Percentiles rank a stretch among this genome's conserved stretches.
phyloP scores from a whole-genome alignment of 345 rosid species.

The Citrus australasica region DNA sequence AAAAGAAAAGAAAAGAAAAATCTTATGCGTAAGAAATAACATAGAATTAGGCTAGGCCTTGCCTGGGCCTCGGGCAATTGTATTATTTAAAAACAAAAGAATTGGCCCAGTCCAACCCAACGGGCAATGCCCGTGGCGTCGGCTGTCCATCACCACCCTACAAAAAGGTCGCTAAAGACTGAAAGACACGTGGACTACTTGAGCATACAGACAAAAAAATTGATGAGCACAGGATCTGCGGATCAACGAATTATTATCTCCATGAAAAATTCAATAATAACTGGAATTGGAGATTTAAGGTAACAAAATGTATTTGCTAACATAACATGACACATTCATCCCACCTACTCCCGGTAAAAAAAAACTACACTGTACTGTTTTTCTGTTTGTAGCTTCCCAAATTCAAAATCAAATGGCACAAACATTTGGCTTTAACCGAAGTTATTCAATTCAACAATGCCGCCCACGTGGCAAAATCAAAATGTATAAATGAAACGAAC shows the following conservation, averaged over 20 bases:
- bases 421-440: neutral
- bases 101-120: neutral
- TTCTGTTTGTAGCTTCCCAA: slow-evolving; percentile 15
- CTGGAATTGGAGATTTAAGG: neutral
- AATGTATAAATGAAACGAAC: neutral
- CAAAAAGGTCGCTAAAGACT: neutral
- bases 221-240: neutral
- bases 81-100: neutral
- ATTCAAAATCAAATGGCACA: neutral
- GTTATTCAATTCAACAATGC: neutral
- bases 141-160: neutral
- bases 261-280: too few relatives aligned
- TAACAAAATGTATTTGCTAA: neutral
- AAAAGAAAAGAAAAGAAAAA: too few relatives aligned
- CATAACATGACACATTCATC: slow-evolving; percentile 3
- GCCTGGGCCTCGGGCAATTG: neutral
- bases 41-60: neutral
- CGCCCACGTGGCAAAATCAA: slow-evolving; percentile 19
- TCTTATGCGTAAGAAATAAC: neutral
- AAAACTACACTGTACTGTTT: neutral
- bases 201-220: neutral
- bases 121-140: neutral
- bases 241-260: neutral
- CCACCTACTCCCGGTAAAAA: slow-evolving; percentile 23
- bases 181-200: neutral